Evolutionary conservation across 352 stramenopile genomes (phyloP).

Genomic region (Achlya hypogyna): DNA sequence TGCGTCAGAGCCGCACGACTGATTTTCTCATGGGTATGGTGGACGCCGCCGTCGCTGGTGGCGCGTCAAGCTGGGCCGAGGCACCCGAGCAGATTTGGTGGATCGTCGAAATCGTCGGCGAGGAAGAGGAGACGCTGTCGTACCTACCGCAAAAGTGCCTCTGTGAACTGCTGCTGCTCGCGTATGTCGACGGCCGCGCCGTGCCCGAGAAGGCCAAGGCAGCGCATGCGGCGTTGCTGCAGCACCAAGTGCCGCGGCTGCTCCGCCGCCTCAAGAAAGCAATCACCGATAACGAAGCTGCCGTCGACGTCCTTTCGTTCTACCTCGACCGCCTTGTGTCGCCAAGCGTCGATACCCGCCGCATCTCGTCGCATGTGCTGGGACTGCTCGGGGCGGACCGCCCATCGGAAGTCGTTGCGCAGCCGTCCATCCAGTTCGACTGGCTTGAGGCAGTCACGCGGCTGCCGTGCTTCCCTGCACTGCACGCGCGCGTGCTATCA

Average conservation of each 20-base stretch:
- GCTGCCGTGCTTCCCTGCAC: constrained; percentile 48
- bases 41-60: constrained; percentile 28
- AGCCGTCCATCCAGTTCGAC: constrained; percentile 42
- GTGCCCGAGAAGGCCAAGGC: constrained; percentile 5
- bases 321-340: constrained; percentile 65
- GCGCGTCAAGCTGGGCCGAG: constrained; percentile 6
- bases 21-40: constrained; percentile 87
- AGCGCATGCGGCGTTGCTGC: constrained; percentile 25
- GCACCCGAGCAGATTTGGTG: constrained; percentile 48
- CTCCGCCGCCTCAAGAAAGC: background rate
- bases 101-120: constrained; percentile 83
- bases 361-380: constrained; percentile 56
- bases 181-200: constrained; percentile 25
- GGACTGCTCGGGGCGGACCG: constrained; percentile 34
- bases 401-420: constrained; percentile 18
- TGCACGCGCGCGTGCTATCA: constrained; percentile 49
- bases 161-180: constrained; percentile 67
- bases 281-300: constrained; percentile 30
- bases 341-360: constrained; percentile 34
- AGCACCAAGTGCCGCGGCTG: constrained; percentile 27
- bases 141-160: constrained; percentile 71
- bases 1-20: constrained; percentile 63
- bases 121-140: constrained; percentile 70
- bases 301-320: constrained; percentile 42
- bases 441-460: constrained; percentile 58